Evolutionary conservation across 306 rosid genomes (phyloP).

Genomic region (Cicer bijugum): DNA sequence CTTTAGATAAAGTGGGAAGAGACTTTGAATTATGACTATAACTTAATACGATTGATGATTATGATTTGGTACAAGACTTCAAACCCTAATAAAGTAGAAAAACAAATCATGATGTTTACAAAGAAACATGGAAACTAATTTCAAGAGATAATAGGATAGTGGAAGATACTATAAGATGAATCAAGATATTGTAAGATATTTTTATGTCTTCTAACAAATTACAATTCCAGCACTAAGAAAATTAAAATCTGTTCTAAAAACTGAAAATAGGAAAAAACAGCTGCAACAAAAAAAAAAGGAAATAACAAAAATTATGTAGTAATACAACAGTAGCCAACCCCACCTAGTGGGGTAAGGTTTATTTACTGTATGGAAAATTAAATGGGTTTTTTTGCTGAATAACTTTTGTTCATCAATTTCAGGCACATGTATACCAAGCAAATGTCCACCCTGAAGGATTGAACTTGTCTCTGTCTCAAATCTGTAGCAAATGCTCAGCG

Average conservation of each 20-base stretch:
- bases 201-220: no score
- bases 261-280: neutral
- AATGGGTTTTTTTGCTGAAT: slow-evolving; percentile 8
- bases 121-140: slow-evolving; percentile 1
- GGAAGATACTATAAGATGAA: neutral
- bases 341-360: neutral
- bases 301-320: neutral
- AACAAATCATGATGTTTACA: neutral
- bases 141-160: slow-evolving; percentile 2
- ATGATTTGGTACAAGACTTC: slow-evolving; percentile 1
- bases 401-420: slow-evolving; percentile 45
- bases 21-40: slow-evolving; percentile 4
- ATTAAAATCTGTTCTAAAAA: no score
- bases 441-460: slow-evolving; percentile 46
- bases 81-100: neutral
- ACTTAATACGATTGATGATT: slow-evolving; percentile 10
- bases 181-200: no score
- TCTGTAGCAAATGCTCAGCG: slow-evolving; percentile 68
- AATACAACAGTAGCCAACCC: neutral
- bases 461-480: slow-evolving; percentile 50
- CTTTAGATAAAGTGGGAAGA: neutral
- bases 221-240: no score
- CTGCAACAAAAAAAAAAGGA: neutral
- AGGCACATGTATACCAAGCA: slow-evolving; percentile 77
- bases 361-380: neutral